Conservation (phyloP, 2,329 filamentous ascomycete genomes). For the Cryphonectria naterciae region DNA sequence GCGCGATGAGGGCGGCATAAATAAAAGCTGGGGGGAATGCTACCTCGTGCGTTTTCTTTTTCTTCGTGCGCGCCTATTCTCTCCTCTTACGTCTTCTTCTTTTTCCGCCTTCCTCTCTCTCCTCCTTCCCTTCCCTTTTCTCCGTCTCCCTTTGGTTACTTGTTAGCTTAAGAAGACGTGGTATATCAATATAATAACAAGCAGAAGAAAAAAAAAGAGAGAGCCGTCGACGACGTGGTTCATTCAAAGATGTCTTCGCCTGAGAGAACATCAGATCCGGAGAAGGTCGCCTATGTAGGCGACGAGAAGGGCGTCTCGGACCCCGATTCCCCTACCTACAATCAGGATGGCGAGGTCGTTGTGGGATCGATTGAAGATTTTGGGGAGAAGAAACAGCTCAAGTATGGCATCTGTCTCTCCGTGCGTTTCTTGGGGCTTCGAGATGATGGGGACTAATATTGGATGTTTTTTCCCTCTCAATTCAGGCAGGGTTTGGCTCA, state of each 20-base stretch:
- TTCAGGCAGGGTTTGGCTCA: conserved; percentile 11
- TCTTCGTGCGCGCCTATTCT: too few species aligned
- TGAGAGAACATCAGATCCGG: neutral
- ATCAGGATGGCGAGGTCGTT: conserved; percentile 10
- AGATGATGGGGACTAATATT: neutral
- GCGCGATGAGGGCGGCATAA: conserved; percentile 5
- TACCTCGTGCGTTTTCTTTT: neutral
- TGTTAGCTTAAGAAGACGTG: neutral
- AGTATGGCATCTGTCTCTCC: neutral
- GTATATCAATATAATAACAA: neutral
- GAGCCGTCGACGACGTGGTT: neutral
- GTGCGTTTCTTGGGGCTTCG: neutral
- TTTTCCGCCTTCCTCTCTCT: neutral
- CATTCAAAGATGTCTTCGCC: conserved; percentile 11
- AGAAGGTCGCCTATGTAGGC: conserved; percentile 10
- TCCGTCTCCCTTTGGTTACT: neutral
- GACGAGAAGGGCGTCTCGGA: conserved; percentile 14
- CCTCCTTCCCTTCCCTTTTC: too few species aligned
- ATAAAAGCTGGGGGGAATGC: neutral
- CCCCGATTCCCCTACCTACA: conserved; percentile 6
- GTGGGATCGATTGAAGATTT: conserved; percentile 12
- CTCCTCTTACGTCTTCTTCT: neutral
- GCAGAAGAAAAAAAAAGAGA: neutral
- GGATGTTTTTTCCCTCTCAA: neutral
- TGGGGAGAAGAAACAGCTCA: conserved; percentile 15